Evolutionary conservation across 2,329 filamentous ascomycete species (phyloP).

Genomic region (Alternaria brassicicola): DNA sequence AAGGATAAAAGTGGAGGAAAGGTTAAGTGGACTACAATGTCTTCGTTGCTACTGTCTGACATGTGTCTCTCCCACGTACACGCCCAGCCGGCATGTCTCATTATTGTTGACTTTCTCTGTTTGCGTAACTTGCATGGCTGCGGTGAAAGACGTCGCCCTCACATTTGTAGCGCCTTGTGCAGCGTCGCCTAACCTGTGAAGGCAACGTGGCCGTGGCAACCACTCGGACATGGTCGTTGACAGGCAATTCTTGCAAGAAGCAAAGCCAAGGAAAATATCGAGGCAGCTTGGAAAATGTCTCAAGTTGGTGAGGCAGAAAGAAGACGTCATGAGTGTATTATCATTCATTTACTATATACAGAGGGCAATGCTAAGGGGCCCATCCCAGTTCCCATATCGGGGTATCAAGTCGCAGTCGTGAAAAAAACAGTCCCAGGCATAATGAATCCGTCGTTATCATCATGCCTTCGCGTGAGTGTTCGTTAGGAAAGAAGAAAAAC

Average conservation of each 20-base stretch:
- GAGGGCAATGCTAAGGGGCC: conserved; percentile 15
- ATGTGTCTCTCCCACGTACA: not conserved
- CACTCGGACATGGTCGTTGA: not conserved
- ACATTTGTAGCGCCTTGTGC: not conserved
- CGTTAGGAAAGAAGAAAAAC: conserved; percentile 22
- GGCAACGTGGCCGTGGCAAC: not conserved
- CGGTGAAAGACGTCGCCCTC: not conserved
- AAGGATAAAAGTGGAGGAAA: too few species aligned
- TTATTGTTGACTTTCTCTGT: not conserved
- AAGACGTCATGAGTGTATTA: conserved; percentile 21
- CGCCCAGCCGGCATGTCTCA: not conserved
- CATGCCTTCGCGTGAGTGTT: conserved; percentile 27
- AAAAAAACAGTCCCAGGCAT: conserved; percentile 28
- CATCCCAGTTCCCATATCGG: conserved; percentile 27
- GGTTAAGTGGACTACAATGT: not conserved
- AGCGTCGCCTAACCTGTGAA: not conserved
- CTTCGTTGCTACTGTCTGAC: not conserved
- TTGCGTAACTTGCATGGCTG: not conserved
- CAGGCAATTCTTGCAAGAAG: not conserved
- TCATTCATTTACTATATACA: conserved; percentile 36
- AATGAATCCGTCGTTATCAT: conserved; percentile 32
- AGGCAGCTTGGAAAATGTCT: too few species aligned
- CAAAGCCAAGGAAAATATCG: too few species aligned
- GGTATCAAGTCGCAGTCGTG: conserved; percentile 43
- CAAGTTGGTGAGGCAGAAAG: not conserved